These are phyloP conservation scores for Odontarrhena argentea DNA, from an alignment of 345 rosid genomes.

Conservation along the genomic window DNA sequence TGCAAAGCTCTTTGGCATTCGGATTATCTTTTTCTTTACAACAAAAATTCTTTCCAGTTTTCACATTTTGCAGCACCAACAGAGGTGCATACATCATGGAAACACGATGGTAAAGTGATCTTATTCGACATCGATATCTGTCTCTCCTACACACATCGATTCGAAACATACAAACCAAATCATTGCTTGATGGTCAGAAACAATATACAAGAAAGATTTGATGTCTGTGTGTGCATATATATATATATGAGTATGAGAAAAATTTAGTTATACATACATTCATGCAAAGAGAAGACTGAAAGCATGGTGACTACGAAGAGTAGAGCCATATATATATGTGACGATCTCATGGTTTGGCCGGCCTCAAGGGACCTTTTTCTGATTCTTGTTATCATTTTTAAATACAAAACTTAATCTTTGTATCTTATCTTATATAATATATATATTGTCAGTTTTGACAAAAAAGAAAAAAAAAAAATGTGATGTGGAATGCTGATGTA, in stretches of 20 bases:
- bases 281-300: constrained; percentile 13
- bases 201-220: background rate
- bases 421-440: no score
- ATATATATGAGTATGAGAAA: background rate
- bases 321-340: constrained; percentile 21
- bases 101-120: background rate
- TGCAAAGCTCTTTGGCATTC: background rate
- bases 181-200: background rate
- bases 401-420: no score
- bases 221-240: no score
- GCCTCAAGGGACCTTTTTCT: background rate
- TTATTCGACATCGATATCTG: background rate
- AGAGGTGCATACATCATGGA: background rate
- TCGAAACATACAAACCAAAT: constrained; percentile 4
- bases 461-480: no score
- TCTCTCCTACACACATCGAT: background rate
- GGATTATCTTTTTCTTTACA: background rate
- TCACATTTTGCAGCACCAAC: background rate
- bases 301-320: constrained; percentile 16
- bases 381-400: background rate
- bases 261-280: constrained; percentile 5
- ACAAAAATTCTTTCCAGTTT: background rate
- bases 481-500: no score
- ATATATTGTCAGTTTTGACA: no score
- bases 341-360: constrained; percentile 26